Conservation (phyloP, 2,329 filamentous ascomycete species). For the Bertia moriformis region DNA sequence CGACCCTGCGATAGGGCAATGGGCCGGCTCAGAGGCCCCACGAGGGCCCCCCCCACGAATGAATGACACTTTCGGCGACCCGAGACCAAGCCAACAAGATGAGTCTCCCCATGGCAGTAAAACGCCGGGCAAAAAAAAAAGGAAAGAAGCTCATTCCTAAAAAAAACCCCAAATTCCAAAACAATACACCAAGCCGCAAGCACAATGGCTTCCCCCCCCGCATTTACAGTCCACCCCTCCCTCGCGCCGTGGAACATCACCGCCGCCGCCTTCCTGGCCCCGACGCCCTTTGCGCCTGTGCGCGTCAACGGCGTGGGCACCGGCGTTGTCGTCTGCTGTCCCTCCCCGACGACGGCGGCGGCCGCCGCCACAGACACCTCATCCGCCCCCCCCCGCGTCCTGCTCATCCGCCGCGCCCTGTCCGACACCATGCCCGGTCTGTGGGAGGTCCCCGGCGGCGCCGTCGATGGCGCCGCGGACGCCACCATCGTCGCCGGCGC, state of each 20-base stretch:
- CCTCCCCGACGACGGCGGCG: not conserved
- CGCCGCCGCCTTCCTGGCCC: not conserved
- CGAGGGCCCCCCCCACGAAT: no score
- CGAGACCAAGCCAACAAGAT: no score
- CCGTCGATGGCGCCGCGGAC: slow-evolving; percentile 25
- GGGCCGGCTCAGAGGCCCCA: no score
- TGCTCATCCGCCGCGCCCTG: slow-evolving; percentile 23
- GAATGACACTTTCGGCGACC: no score
- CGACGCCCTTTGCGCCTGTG: not conserved
- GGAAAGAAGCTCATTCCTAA: no score
- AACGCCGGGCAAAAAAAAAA: no score
- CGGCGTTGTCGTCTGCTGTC: not conserved
- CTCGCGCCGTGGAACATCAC: not conserved
- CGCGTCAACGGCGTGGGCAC: not conserved
- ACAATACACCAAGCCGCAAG: no score
- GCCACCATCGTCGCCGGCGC: slow-evolving; percentile 26
- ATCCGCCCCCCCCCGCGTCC: slow-evolving; percentile 13
- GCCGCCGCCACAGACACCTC: not conserved
- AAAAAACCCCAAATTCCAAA: no score
- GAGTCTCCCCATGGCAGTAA: no score
- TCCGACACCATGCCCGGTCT: slow-evolving; percentile 18
- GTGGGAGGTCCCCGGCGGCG: slow-evolving; percentile 35
- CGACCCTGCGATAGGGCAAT: no score
- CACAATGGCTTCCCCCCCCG: not conserved
- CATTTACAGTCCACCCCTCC: not conserved